phyloP scores from a whole-genome alignment of 1,284 basidiomycete species.

The Puccinia coronata region DNA sequence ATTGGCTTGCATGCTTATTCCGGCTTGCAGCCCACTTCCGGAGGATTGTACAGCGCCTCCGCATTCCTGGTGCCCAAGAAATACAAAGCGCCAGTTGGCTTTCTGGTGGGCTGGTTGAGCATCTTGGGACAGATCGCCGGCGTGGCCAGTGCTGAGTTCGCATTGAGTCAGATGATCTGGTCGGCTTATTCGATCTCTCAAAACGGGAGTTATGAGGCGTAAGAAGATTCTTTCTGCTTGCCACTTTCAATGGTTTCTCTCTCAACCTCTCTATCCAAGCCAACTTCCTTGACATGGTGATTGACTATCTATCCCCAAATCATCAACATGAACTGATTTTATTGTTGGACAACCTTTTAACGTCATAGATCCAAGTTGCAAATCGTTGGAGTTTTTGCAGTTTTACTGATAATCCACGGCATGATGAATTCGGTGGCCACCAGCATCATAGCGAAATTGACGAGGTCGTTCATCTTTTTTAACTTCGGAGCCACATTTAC shows the following conservation, averaged over 20 bases:
- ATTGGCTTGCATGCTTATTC: not conserved
- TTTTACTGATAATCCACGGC: slow-evolving; percentile 72
- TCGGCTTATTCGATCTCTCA: slow-evolving; percentile 63
- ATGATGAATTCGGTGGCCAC: slow-evolving; percentile 78
- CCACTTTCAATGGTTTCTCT: not conserved
- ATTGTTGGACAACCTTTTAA: too few relatives aligned
- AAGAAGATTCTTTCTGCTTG: slow-evolving; percentile 55
- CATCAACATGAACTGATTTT: too few relatives aligned
- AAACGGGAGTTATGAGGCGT: slow-evolving; percentile 56
- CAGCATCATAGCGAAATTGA: slow-evolving; percentile 73
- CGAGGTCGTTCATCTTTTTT: slow-evolving; percentile 79
- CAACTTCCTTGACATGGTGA: not conserved
- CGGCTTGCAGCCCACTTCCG: slow-evolving; percentile 68
- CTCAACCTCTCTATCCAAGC: not conserved
- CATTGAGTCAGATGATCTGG: slow-evolving; percentile 84
- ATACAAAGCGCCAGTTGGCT: slow-evolving; percentile 67
- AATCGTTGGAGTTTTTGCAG: slow-evolving; percentile 73
- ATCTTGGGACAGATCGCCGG: slow-evolving; percentile 82
- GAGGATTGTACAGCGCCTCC: slow-evolving; percentile 77
- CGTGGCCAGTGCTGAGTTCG: slow-evolving; percentile 82
- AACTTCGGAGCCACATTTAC: slow-evolving; percentile 68
- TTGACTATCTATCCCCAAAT: not conserved
- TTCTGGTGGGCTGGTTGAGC: slow-evolving; percentile 66
- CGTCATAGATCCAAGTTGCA: slow-evolving; percentile 63
- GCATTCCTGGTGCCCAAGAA: slow-evolving; percentile 71